Conservation (phyloP, 169 alveolate genomes). For the Cryptosporidium tyzzeri region DNA sequence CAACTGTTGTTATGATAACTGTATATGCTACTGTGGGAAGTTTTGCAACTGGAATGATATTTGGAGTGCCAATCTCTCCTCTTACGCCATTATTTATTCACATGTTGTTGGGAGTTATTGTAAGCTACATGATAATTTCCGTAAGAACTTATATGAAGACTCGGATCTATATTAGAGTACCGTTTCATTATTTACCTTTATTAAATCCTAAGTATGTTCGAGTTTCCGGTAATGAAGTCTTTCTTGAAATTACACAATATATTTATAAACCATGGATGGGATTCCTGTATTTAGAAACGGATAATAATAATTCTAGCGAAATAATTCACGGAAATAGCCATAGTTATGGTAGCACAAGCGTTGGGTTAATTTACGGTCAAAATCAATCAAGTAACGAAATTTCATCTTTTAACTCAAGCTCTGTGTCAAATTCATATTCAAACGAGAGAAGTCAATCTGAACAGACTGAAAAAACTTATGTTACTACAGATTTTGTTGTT, state of each 20-base stretch:
- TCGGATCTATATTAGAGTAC: conserved; percentile 40
- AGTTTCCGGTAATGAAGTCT: conserved; percentile 61
- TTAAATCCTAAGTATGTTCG: conserved; percentile 57
- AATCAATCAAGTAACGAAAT: conserved; percentile 15
- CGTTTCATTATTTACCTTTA: conserved; percentile 22
- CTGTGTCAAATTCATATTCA: background rate
- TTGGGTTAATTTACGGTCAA: conserved; percentile 8
- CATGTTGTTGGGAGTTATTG: conserved; percentile 71
- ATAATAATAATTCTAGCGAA: background rate
- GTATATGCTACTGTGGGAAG: conserved; percentile 73
- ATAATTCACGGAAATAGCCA: background rate
- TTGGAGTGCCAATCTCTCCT: conserved; percentile 74
- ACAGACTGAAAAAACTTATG: background rate
- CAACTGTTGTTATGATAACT: conserved; percentile 62
- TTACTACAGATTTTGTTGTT: background rate
- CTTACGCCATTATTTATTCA: conserved; percentile 68
- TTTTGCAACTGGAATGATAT: conserved; percentile 73
- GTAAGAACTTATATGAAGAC: conserved; percentile 65
- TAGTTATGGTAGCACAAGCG: conserved; percentile 25
- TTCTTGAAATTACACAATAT: conserved; percentile 63
- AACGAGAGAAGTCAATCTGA: background rate
- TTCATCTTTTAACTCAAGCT: conserved; percentile 3
- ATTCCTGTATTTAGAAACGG: conserved; percentile 32
- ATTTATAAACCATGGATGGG: conserved; percentile 74
- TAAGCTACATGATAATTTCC: conserved; percentile 69